phyloP scores from a whole-genome alignment of 2,329 filamentous ascomycete species.

The Phoma herbarum region DNA sequence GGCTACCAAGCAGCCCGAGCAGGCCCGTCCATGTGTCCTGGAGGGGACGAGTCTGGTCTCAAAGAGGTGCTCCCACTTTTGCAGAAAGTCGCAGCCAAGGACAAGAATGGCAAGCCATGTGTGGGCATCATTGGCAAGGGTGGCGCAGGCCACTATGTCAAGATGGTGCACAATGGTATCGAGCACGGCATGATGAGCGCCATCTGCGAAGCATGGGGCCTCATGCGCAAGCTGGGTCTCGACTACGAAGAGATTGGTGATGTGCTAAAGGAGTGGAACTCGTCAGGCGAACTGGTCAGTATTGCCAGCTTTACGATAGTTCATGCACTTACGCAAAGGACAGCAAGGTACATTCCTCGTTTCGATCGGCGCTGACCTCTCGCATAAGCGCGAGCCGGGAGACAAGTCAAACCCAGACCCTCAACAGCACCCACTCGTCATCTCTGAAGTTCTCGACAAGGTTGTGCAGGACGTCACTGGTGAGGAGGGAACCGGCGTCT shows the following conservation, averaged over 20 bases:
- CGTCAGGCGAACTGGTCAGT: constrained; percentile 63
- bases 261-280: constrained; percentile 69
- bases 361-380: constrained; percentile 69
- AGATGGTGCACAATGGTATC: constrained; percentile 80
- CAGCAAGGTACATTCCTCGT: constrained; percentile 68
- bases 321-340: constrained; percentile 6
- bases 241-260: constrained; percentile 67
- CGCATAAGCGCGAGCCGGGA: constrained; percentile 57
- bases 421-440: constrained; percentile 56
- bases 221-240: constrained; percentile 68
- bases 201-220: constrained; percentile 70
- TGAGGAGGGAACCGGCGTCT: constrained; percentile 72
- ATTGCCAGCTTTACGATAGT: too few species aligned
- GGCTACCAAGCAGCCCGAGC: constrained; percentile 73
- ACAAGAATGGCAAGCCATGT: constrained; percentile 66
- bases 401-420: constrained; percentile 31
- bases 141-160: constrained; percentile 75
- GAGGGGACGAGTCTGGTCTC: constrained; percentile 66
- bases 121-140: constrained; percentile 68
- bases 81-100: constrained; percentile 69
- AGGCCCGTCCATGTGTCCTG: constrained; percentile 73
- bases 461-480: constrained; percentile 74
- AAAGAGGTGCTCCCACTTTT: constrained; percentile 69
- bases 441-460: constrained; percentile 72
- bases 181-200: constrained; percentile 75